Base-by-base conservation (phyloP, 345 rosid species). In the Rhodamnia argentea region DNA sequence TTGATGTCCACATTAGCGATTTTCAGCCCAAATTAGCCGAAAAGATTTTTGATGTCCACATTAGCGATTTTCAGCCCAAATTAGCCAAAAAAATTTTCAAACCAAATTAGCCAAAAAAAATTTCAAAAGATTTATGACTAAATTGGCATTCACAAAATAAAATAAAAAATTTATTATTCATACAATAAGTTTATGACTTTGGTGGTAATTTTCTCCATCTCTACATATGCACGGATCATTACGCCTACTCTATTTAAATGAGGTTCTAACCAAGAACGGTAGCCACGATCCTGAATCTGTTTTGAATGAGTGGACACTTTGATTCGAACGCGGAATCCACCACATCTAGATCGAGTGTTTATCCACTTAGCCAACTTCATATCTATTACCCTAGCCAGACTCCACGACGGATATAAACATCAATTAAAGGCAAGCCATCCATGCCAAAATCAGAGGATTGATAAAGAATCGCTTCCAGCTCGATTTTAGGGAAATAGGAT, bases 51-150 rank as follows among this genome's bases (percentile, higher is more conserved):
- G 54, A 6, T 5, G 11, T 52, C 5, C 1, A 14, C 2, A 0
- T 62, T 62, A 14, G 75, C 3, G 5, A 29, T 27, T 7, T 29
- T 1, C 0, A 0, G 0, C 0, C 15, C 14, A 62, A 29, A 27
- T 15, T 27, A 0, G 0, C 0, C 15, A 7, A 2, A 27, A 15
- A 0, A 2, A 14, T 27, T 62, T 0, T 5, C n/a, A n/a, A n/a
- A n/a, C n/a, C n/a, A n/a, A n/a, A n/a, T n/a, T n/a, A n/a, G n/a
- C n/a, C n/a, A n/a, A n/a, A n/a, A n/a, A n/a, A n/a, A n/a, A n/a
- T n/a, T n/a, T 15, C 8, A 62, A 29, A 62, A 62, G 2, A 5
- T 15, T 29, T 15, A 0, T 0, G 0, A 29, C 14, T 62, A 62
- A 27, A 62, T 27, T 14, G 0, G 13, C 13, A 50, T 11, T 50